phyloP scores from a whole-genome alignment of 169 alveolate species.

The Theileria luwenshuni region DNA sequence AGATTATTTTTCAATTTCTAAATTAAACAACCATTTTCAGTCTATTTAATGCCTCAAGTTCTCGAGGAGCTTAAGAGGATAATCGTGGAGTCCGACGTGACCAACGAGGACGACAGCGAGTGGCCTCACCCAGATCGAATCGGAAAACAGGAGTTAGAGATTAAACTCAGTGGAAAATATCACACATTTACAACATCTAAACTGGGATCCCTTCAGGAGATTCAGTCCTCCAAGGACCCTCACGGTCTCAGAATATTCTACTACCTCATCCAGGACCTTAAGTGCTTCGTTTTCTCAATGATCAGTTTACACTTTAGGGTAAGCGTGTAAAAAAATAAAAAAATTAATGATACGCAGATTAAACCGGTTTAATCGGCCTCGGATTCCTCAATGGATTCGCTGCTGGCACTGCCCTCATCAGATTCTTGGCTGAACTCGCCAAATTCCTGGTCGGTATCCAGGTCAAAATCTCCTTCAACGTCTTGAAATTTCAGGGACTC shows the following conservation, averaged over 20 bases:
- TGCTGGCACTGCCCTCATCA: not conserved
- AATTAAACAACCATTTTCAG: constrained; percentile 39
- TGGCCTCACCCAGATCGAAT: constrained; percentile 96
- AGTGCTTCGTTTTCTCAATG: constrained; percentile 90
- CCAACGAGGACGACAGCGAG: constrained; percentile 89
- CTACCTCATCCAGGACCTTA: constrained; percentile 92
- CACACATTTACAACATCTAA: constrained; percentile 87
- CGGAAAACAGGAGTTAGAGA: constrained; percentile 97
- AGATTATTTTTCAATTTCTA: not conserved
- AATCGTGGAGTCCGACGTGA: constrained; percentile 86
- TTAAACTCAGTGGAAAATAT: constrained; percentile 83
- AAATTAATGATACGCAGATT: constrained; percentile 26
- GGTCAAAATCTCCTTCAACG: constrained; percentile 18
- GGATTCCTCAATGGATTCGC: not conserved
- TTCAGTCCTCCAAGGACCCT: constrained; percentile 90
- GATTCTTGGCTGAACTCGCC: not conserved
- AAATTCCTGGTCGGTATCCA: no score
- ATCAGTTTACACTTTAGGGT: constrained; percentile 92
- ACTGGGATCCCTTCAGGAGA: constrained; percentile 91
- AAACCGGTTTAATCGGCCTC: constrained; percentile 47
- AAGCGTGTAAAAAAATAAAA: constrained; percentile 8
- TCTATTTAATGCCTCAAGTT: constrained; percentile 79
- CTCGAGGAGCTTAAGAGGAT: constrained; percentile 85
- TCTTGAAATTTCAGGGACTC: constrained; percentile 12
- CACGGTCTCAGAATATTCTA: constrained; percentile 92